Evolutionary conservation across 225 moss, liverwort and hornwort genomes (phyloP), one percentile per base, ranked within the genome.

Genomic region (Bryoerythrophyllum caledonicum): DNA sequence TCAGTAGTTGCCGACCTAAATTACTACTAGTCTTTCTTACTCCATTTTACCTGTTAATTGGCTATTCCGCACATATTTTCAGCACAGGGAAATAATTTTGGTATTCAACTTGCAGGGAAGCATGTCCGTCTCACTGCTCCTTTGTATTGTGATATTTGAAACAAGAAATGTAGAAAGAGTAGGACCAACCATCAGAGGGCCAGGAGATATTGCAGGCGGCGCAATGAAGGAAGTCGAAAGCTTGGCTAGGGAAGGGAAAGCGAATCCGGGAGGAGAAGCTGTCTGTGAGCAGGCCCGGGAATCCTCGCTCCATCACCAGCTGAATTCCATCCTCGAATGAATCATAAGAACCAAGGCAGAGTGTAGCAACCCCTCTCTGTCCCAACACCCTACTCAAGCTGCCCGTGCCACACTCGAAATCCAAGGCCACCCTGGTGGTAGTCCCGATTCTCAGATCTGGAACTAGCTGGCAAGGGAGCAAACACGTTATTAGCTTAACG

Each of bases 171-270:
- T 37, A 41, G 69, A 41, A 57, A 63, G 35, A 35, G 34, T 37
- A 43, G 69, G 35, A 35, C 64, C 21, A 66, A 96, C 96, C 87
- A 27, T 87, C 35, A 5, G 55, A 78, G 65, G 66, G 56, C 94
- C 92, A 94, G 44, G 84, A 49, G 72, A 94, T 70, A 51, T 82
- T 75, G 78, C 96, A 92, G 24, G 81, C 83, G 19, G 89, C 91
- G 74, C 92, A 97, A 63, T 93, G 96, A 55, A 97, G 79, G 60
- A 97, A 81, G 80, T 94, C 94, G 63, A 97, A 97, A 32, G 92
- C 87, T 78, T 91, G 89, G 73, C 82, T 89, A 21, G 94, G 90
- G 53, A 57, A 97, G 10, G 96, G 94, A 38, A 94, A 77, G 8
- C 86, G 89, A 41, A 27, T 62, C 35, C 14, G 77, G 24, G 77